Percentiles rank a stretch among this genome's conserved stretches.
phyloP scores from a whole-genome alignment of 192 early-diverging fungal genomes.

The Coemansia sp. region DNA sequence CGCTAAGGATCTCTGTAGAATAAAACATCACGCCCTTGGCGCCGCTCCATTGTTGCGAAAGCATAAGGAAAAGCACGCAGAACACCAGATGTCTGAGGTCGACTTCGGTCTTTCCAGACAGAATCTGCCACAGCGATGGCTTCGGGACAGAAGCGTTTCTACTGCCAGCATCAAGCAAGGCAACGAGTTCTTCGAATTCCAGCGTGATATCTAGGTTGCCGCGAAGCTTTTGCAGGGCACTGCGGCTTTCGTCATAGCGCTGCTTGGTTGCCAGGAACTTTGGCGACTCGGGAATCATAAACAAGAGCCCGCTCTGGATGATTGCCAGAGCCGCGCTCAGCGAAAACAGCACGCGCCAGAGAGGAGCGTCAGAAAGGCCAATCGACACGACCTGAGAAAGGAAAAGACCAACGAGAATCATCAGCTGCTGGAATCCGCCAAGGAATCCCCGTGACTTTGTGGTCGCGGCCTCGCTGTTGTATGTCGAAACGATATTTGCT shows the following conservation, averaged over 20 bases:
- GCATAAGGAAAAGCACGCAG: conserved; percentile 67
- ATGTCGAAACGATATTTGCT: conserved; percentile 77
- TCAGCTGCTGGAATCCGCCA: conserved; percentile 82
- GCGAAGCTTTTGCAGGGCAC: conserved; percentile 59
- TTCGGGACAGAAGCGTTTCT: conserved; percentile 24
- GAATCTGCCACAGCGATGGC: conserved; percentile 43
- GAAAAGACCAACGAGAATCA: conserved; percentile 80
- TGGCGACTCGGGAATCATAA: conserved; percentile 79
- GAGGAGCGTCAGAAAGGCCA: conserved; percentile 58
- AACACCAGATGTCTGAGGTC: conserved; percentile 66
- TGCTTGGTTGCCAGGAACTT: conserved; percentile 63
- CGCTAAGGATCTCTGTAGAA: conserved; percentile 70
- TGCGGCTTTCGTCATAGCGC: conserved; percentile 56
- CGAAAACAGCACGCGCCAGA: conserved; percentile 75
- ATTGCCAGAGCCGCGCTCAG: conserved; percentile 61
- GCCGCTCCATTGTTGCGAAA: conserved; percentile 86
- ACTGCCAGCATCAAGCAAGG: conserved; percentile 22
- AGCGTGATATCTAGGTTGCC: conserved; percentile 44
- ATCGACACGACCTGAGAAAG: conserved; percentile 69
- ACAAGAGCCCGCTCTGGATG: conserved; percentile 65
- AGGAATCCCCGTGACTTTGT: conserved; percentile 67
- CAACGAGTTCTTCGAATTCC: conserved; percentile 64
- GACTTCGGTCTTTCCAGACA: conserved; percentile 40
- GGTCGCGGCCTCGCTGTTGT: conserved; percentile 77
- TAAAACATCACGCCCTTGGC: conserved; percentile 91